Evolutionary conservation across 768 basidiomycete genomes (phyloP).

Genomic region (Postia placenta): DNA sequence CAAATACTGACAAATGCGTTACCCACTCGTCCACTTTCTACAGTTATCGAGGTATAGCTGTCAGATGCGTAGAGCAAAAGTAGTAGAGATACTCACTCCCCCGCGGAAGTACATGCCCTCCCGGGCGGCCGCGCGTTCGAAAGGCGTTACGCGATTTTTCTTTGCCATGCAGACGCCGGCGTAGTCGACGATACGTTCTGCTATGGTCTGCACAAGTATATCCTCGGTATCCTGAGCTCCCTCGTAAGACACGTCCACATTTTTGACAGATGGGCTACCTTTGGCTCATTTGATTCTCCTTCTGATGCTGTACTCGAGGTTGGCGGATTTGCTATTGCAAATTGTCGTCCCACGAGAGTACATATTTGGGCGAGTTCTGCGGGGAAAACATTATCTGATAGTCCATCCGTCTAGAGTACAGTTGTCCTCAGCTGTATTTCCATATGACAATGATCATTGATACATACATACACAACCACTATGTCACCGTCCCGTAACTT

Average conservation of each 20-base stretch:
- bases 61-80: slow-evolving; percentile 1
- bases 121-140: slow-evolving; percentile 62
- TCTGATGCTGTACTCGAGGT: neutral
- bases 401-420: slow-evolving; percentile 41
- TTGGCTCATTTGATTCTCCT: neutral
- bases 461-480: slow-evolving; percentile 41
- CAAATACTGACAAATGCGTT: neutral
- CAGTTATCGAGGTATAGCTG: slow-evolving; percentile 1
- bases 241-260: neutral
- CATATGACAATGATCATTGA: slow-evolving; percentile 1
- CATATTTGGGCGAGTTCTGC: slow-evolving; percentile 68
- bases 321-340: neutral
- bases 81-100: slow-evolving; percentile 50
- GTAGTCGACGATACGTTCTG: slow-evolving; percentile 67
- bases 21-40: slow-evolving; percentile 82
- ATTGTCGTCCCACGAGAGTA: slow-evolving; percentile 49
- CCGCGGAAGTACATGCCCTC: slow-evolving; percentile 63
- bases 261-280: neutral
- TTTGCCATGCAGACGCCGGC: slow-evolving; percentile 66
- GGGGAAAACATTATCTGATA: slow-evolving; percentile 57
- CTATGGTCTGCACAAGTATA: slow-evolving; percentile 60
- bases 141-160: slow-evolving; percentile 61
- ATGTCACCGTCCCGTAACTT: slow-evolving; percentile 49
- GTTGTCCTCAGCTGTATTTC: neutral
- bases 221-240: slow-evolving; percentile 39